These are phyloP conservation scores for Neohortaea acidophila DNA, from an alignment of 495 filamentous ascomycete species.

Conservation along the genomic window DNA sequence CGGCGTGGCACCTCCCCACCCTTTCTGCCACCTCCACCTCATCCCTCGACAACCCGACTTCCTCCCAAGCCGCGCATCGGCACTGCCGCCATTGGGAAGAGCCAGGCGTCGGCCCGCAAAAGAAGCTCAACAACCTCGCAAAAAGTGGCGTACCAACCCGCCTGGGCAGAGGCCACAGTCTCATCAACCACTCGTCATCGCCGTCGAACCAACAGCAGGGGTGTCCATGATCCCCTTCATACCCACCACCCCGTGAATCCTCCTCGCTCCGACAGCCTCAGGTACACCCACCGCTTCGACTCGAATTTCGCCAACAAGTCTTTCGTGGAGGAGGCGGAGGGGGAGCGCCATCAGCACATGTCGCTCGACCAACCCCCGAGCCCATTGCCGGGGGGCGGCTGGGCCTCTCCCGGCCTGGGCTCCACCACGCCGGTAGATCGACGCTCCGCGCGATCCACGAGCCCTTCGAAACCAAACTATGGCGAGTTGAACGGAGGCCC, in stretches of 20 bases:
- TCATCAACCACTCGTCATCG: conserved; percentile 12
- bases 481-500: conserved; percentile 15
- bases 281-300: neutral
- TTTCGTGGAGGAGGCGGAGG: conserved; percentile 8
- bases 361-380: conserved; percentile 74
- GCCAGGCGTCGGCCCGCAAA: too few species aligned
- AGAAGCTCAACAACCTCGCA: too few species aligned
- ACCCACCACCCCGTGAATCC: neutral
- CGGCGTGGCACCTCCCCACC: too few species aligned
- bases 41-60: too few species aligned
- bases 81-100: too few species aligned
- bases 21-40: too few species aligned
- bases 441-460: conserved; percentile 44
- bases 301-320: neutral
- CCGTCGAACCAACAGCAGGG: conserved; percentile 10
- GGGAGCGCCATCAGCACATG: conserved; percentile 35
- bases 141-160: conserved; percentile 14
- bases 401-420: conserved; percentile 70
- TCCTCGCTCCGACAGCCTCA: neutral
- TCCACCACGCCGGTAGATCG: conserved; percentile 40
- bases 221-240: conserved; percentile 7
- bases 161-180: conserved; percentile 10
- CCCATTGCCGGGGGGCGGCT: conserved; percentile 64
- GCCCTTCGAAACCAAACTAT: conserved; percentile 8
- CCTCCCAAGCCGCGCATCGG: too few species aligned